These are phyloP conservation scores for Suillus tomentosus DNA, from an alignment of 768 basidiomycete genomes.

Conservation along the genomic window DNA sequence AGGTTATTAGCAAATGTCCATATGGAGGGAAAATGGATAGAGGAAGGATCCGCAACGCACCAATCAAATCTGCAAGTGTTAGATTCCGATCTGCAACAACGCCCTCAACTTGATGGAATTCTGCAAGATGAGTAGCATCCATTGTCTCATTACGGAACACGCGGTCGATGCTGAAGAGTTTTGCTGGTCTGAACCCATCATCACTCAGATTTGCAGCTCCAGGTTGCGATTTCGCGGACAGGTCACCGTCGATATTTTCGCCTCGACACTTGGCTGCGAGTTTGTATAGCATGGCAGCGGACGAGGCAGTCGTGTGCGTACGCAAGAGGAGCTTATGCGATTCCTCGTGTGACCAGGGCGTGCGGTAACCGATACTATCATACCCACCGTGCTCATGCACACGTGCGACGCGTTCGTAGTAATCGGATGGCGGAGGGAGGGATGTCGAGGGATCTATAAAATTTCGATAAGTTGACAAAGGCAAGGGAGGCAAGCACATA, in stretches of 20 bases:
- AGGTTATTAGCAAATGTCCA: neutral
- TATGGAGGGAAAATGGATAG: neutral
- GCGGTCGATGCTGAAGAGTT: conserved; percentile 95
- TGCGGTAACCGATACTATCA: conserved; percentile 95
- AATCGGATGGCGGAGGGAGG: conserved; percentile 73
- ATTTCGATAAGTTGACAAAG: neutral
- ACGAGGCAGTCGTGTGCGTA: conserved; percentile 96
- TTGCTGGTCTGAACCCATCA: conserved; percentile 88
- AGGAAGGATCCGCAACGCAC: conserved; percentile 41
- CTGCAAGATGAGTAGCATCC: conserved; percentile 97
- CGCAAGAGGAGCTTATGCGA: conserved; percentile 89
- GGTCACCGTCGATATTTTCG: conserved; percentile 40
- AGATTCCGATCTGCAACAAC: conserved; percentile 94
- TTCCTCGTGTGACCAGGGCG: conserved; percentile 93
- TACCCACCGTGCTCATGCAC: conserved; percentile 88
- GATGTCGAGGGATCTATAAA: conserved; percentile 76
- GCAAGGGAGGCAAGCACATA: conserved; percentile 27
- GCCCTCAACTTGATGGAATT: conserved; percentile 99
- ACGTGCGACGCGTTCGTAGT: conserved; percentile 81
- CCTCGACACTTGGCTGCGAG: conserved; percentile 84
- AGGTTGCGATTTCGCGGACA: conserved; percentile 20
- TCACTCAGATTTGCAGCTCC: conserved; percentile 27
- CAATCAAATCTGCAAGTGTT: conserved; percentile 94
- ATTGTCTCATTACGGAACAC: conserved; percentile 99
- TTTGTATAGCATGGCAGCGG: conserved; percentile 91